Percentiles rank a stretch among this genome's conserved stretches.
phyloP scores from a whole-genome alignment of 495 filamentous ascomycete species.

The Zalerion maritima region DNA sequence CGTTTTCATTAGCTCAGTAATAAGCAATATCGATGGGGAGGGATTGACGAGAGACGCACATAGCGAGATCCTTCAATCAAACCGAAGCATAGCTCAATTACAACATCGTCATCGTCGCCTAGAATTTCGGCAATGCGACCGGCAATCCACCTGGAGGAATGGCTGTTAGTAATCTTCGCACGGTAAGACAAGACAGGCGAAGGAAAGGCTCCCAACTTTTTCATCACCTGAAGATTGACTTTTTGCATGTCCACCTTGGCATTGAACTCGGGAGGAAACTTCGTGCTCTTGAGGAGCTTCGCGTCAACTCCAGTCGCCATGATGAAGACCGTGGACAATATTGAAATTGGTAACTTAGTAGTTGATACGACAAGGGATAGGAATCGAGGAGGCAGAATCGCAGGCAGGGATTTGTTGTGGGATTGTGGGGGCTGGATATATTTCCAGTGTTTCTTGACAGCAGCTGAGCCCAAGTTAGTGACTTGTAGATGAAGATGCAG shows the following conservation, averaged over 20 bases:
- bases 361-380: not conserved
- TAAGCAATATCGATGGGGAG: not conserved
- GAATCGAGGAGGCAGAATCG: too few relatives aligned
- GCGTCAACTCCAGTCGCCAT: constrained; percentile 72
- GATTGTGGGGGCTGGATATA: too few relatives aligned
- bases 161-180: not conserved
- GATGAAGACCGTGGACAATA: too few relatives aligned
- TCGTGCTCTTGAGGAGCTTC: constrained; percentile 76
- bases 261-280: constrained; percentile 87
- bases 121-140: constrained; percentile 74
- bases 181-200: constrained; percentile 1
- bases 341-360: too few relatives aligned
- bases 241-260: constrained; percentile 95
- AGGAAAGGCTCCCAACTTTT: constrained; percentile 40
- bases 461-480: too few relatives aligned
- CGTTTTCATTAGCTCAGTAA: constrained; percentile 3
- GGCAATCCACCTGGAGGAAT: constrained; percentile 66
- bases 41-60: constrained; percentile 36
- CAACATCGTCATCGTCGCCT: constrained; percentile 83
- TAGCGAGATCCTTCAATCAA: constrained; percentile 65
- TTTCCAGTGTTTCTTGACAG: too few relatives aligned
- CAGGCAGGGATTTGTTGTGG: too few relatives aligned
- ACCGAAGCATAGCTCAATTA: constrained; percentile 85
- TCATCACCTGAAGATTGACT: constrained; percentile 93
- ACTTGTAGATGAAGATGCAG: too few relatives aligned